Conservation (phyloP, 2,329 filamentous ascomycete species). For the Neonectria hederae region DNA sequence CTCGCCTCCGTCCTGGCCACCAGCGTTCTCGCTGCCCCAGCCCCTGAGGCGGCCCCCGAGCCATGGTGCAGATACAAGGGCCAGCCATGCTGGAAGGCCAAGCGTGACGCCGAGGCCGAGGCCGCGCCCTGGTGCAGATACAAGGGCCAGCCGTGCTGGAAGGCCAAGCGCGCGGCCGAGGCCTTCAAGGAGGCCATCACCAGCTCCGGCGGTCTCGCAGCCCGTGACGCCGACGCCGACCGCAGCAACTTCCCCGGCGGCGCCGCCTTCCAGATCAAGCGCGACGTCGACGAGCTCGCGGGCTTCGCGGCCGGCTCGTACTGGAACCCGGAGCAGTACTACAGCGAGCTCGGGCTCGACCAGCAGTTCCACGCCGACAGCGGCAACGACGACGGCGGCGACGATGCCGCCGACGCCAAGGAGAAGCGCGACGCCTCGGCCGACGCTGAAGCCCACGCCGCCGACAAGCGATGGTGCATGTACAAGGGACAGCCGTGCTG, state of each 20-base stretch:
- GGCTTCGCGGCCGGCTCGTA: conserved; percentile 46
- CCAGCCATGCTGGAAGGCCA: conserved; percentile 53
- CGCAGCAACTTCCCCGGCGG: conserved; percentile 48
- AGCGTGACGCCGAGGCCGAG: conserved; percentile 52
- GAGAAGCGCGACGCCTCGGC: conserved; percentile 44
- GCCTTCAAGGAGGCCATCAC: conserved; percentile 46
- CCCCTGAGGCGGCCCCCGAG: conserved; percentile 34
- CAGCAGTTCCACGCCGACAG: conserved; percentile 34
- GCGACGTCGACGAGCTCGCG: conserved; percentile 52
- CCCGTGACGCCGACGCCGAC: conserved; percentile 41
- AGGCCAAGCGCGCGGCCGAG: conserved; percentile 53
- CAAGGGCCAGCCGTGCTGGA: conserved; percentile 53
- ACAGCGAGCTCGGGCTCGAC: conserved; percentile 45
- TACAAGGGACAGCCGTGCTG: conserved; percentile 48
- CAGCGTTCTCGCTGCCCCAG: conserved; percentile 30
- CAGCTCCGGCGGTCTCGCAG: conserved; percentile 36
- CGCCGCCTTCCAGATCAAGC: conserved; percentile 50
- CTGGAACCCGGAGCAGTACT: conserved; percentile 46
- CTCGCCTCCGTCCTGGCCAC: conserved; percentile 36
- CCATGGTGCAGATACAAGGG: conserved; percentile 52
- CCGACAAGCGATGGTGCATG: conserved; percentile 42
- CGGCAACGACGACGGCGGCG: no score
- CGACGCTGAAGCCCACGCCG: conserved; percentile 47
- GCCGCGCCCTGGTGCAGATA: conserved; percentile 26
- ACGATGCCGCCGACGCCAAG: conserved; percentile 9